These are phyloP conservation scores for Luffa acutangula DNA, from an alignment of 306 rosid species.

Conservation along the genomic window DNA sequence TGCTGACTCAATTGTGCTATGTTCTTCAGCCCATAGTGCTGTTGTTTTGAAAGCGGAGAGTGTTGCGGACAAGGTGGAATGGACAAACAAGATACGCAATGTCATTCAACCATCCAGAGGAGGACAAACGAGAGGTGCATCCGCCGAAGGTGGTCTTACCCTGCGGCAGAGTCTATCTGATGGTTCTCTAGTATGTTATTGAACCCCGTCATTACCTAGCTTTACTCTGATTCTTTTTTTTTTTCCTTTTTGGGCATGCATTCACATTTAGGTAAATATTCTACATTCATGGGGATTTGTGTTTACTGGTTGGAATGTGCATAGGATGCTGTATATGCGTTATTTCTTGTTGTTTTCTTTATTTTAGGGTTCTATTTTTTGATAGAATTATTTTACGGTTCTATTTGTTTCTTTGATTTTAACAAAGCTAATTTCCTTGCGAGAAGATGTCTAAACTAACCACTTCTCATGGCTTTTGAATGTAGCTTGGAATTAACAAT, in stretches of 20 bases:
- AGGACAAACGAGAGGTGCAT: constrained; percentile 40
- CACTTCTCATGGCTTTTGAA: not conserved
- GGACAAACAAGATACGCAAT: constrained; percentile 72
- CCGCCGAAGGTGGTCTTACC: constrained; percentile 54
- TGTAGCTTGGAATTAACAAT: not conserved
- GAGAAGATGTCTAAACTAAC: not conserved
- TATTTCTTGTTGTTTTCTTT: not conserved
- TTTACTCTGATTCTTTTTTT: not conserved
- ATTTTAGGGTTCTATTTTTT: not conserved
- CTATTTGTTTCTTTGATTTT: not conserved
- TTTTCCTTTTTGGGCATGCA: not conserved
- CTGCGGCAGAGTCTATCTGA: constrained; percentile 86
- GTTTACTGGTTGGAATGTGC: not conserved
- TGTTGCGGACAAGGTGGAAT: constrained; percentile 61
- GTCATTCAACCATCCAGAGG: constrained; percentile 76
- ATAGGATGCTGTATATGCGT: not conserved
- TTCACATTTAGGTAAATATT: not conserved
- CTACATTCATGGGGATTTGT: not conserved
- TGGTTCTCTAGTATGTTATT: constrained; percentile 76
- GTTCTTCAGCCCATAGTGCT: constrained; percentile 68
- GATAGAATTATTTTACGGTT: not conserved
- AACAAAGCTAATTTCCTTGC: not conserved
- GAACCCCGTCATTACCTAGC: not conserved
- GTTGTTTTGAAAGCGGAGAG: constrained; percentile 90
- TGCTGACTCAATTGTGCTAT: not conserved